phyloP scores from a whole-genome alignment of 345 rosid species.

The Rubroshorea leprosula region DNA sequence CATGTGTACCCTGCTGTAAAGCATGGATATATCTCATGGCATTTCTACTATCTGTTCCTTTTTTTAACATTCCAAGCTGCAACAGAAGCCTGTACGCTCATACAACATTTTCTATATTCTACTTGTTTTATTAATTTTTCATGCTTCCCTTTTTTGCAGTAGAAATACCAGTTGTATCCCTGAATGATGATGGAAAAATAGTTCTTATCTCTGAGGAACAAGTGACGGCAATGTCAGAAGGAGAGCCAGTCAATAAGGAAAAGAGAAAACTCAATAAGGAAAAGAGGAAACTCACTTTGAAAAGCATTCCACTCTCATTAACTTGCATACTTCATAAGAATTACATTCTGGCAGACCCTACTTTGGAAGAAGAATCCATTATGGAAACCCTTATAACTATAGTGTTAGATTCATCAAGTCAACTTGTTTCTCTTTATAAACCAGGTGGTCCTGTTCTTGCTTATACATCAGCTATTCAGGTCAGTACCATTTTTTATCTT shows the following conservation, averaged over 20 bases:
- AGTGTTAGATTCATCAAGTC: conserved; percentile 59
- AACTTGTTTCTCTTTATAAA: conserved; percentile 69
- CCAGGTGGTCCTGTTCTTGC: conserved; percentile 83
- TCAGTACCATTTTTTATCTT: conserved; percentile 21
- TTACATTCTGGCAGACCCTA: conserved; percentile 80
- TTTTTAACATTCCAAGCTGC: no score
- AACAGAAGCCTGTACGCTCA: not conserved
- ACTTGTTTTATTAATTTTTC: conserved; percentile 9
- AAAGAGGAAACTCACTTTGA: conserved; percentile 63
- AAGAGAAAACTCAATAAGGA: conserved; percentile 73
- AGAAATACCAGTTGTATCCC: conserved; percentile 69
- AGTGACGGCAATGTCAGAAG: conserved; percentile 34
- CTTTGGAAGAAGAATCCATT: conserved; percentile 78
- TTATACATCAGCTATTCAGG: conserved; percentile 56
- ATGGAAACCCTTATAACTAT: conserved; percentile 74
- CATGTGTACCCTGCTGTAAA: not conserved
- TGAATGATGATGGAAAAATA: conserved; percentile 76
- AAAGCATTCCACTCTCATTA: conserved; percentile 63
- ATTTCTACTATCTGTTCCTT: no score
- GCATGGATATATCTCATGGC: no score
- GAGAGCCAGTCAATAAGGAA: conserved; percentile 61
- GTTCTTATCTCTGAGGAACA: conserved; percentile 41
- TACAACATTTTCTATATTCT: not conserved
- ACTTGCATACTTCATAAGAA: conserved; percentile 73
- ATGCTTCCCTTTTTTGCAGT: conserved; percentile 41